Percentiles rank a stretch among this genome's conserved stretches.
phyloP scores from a whole-genome alignment of 2,329 filamentous ascomycete species.

The Beauveria sp. region DNA sequence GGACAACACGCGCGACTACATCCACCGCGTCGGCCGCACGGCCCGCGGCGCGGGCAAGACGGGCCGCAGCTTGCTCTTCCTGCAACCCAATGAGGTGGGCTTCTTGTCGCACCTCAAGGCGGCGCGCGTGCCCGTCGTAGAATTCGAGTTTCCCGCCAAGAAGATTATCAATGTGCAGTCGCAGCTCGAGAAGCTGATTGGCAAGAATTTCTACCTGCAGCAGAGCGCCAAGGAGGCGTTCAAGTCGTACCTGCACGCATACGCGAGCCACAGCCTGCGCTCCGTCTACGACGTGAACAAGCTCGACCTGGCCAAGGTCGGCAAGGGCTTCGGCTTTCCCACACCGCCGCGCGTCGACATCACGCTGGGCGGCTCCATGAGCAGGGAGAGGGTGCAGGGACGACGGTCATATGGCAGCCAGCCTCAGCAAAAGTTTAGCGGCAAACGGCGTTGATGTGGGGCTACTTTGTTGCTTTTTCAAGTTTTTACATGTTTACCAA shows the following conservation, averaged over 20 bases:
- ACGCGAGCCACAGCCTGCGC: conserved; percentile 62
- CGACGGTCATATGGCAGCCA: conserved; percentile 71
- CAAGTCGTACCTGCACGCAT: conserved; percentile 87
- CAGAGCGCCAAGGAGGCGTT: conserved; percentile 75
- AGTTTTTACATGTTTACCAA: not conserved
- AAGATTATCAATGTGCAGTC: conserved; percentile 88
- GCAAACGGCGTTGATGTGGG: conserved; percentile 12
- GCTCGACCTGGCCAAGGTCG: conserved; percentile 74
- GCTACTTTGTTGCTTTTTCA: not conserved
- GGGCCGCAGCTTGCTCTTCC: conserved; percentile 84
- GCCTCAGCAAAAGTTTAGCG: conserved; percentile 47
- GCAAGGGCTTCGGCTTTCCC: conserved; percentile 74
- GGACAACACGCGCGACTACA: conserved; percentile 84
- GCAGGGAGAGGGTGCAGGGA: conserved; percentile 57
- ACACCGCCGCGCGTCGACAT: conserved; percentile 78
- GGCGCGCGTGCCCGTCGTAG: conserved; percentile 84
- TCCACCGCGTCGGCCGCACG: conserved; percentile 92
- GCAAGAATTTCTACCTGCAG: conserved; percentile 94
- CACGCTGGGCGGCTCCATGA: conserved; percentile 71
- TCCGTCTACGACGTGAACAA: conserved; percentile 72
- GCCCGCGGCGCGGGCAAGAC: conserved; percentile 77
- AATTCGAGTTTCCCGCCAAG: conserved; percentile 89
- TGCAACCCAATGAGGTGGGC: conserved; percentile 85
- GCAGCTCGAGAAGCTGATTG: conserved; percentile 89
- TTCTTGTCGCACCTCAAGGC: conserved; percentile 89